Evolutionary conservation across 164 flowering plant genomes (phyloP).

Genomic region (Stephania japonica): DNA sequence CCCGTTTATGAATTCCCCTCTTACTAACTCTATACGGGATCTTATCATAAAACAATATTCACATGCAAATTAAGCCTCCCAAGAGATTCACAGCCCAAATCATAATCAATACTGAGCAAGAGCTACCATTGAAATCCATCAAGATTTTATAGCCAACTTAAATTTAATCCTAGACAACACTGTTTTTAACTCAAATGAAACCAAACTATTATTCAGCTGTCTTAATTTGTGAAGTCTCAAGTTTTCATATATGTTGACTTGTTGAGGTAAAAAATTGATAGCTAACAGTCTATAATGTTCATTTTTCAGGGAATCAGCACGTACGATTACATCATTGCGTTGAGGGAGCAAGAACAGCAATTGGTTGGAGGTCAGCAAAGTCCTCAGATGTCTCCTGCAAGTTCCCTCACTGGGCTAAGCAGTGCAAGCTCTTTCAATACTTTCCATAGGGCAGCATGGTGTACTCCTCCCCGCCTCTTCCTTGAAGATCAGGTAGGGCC

Average conservation of each 20-base stretch:
- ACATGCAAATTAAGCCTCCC: neutral
- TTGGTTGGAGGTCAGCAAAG: constrained; percentile 77
- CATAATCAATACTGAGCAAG: neutral
- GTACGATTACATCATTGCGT: constrained; percentile 91
- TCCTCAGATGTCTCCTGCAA: constrained; percentile 89
- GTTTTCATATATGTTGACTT: neutral
- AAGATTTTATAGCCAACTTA: neutral
- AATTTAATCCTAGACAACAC: neutral
- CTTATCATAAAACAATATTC: neutral
- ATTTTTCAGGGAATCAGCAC: constrained; percentile 86
- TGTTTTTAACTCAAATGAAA: no score
- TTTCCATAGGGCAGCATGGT: constrained; percentile 90
- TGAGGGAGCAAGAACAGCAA: constrained; percentile 95
- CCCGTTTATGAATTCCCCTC: no score
- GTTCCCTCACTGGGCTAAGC: constrained; percentile 92
- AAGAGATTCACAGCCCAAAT: neutral
- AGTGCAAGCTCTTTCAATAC: constrained; percentile 91
- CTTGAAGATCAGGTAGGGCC: constrained; percentile 88
- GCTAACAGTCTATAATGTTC: neutral
- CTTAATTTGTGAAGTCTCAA: neutral
- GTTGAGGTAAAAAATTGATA: neutral
- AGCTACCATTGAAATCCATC: neutral
- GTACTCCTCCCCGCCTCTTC: constrained; percentile 94
- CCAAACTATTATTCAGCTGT: neutral
- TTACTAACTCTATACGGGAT: no score